phyloP scores from a whole-genome alignment of 129 eudicot genomes.

The Escallonia herrerae region DNA sequence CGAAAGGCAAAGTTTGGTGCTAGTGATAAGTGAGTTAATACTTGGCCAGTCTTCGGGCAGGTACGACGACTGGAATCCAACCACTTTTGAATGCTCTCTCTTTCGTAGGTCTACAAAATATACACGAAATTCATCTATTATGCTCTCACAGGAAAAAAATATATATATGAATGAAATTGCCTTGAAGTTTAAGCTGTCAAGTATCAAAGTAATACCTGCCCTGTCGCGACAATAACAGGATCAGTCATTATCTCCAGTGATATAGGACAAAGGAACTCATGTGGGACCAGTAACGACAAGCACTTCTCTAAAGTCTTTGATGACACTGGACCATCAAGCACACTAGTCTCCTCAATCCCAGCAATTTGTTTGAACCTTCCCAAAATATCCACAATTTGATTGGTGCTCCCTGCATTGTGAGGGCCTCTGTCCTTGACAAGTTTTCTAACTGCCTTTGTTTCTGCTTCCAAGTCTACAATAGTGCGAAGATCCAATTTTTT shows the following conservation, averaged over 20 bases:
- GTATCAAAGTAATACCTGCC: conserved; percentile 48
- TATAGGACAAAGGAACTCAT: conserved; percentile 75
- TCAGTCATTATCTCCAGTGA: conserved; percentile 70
- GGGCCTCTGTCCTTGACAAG: conserved; percentile 40
- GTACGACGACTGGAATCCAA: conserved; percentile 48
- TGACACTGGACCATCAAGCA: conserved; percentile 30
- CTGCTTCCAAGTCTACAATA: conserved; percentile 42
- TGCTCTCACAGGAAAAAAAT: neutral
- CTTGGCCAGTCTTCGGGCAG: conserved; percentile 68
- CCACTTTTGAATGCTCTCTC: conserved; percentile 69
- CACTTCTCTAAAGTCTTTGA: conserved; percentile 33
- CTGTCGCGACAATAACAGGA: conserved; percentile 70
- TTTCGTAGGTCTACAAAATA: conserved; percentile 56
- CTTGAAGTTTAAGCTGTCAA: neutral
- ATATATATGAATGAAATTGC: neutral
- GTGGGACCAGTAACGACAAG: conserved; percentile 41
- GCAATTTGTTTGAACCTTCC: conserved; percentile 56
- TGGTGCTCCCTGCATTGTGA: conserved; percentile 27
- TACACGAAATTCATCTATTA: conserved; percentile 11
- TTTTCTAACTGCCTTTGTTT: conserved; percentile 44
- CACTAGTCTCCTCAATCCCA: conserved; percentile 47
- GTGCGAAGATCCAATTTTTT: conserved; percentile 53
- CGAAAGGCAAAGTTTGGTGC: conserved; percentile 72
- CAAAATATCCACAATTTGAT: conserved; percentile 49
- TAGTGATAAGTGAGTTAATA: conserved; percentile 39